A percentile compares a stretch with the other conserved stretches of the same genome.
Evolutionary conservation across 2,329 filamentous ascomycete genomes (phyloP).

Genomic region (Fulvia fulva): DNA sequence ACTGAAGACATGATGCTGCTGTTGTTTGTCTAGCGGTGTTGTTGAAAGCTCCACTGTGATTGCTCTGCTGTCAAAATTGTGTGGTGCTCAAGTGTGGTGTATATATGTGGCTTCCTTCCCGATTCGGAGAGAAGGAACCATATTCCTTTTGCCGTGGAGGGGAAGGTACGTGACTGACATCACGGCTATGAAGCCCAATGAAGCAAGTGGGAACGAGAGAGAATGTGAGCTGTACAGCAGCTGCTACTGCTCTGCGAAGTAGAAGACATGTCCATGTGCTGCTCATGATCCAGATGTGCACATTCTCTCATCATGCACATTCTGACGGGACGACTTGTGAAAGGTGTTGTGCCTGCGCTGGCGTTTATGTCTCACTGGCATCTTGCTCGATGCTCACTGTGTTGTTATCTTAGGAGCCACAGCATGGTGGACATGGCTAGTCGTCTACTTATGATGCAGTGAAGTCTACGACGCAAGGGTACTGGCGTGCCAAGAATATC

Average conservation of each 20-base stretch:
- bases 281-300: not conserved
- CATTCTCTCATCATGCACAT: not conserved
- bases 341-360: not conserved
- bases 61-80: not conserved
- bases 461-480: not conserved
- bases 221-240: too few relatives aligned
- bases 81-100: not conserved
- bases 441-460: not conserved
- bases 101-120: not conserved
- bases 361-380: too few relatives aligned
- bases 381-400: too few relatives aligned
- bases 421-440: not conserved
- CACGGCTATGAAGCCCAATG: not conserved
- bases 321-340: not conserved
- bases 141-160: not conserved
- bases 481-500: not conserved
- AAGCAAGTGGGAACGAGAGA: not conserved
- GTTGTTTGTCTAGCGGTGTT: too few relatives aligned
- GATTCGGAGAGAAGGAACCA: slow-evolving; percentile 1
- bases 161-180: not conserved
- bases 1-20: slow-evolving; percentile 9
- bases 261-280: not conserved
- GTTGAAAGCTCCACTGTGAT: too few relatives aligned
- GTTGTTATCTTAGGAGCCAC: too few relatives aligned
- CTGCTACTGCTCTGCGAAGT: too few relatives aligned